Evolutionary conservation across 2,329 filamentous ascomycete species (phyloP).

Genomic region (Lachnellula occidentalis): DNA sequence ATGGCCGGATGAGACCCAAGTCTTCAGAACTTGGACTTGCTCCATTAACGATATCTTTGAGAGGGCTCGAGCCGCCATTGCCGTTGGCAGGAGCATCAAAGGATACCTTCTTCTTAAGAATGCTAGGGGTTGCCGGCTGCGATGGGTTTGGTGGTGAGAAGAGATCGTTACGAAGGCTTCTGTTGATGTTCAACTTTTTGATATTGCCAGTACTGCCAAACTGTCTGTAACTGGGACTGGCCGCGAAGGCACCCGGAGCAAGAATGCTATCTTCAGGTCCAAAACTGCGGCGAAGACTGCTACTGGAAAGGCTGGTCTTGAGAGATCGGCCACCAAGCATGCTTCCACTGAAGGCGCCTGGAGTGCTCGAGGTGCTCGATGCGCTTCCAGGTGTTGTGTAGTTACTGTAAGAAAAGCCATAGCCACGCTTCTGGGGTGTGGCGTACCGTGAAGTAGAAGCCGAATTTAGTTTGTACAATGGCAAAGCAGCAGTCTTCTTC

Average conservation of each 20-base stretch:
- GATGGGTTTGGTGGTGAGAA: constrained; percentile 51
- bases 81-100: constrained; percentile 65
- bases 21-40: constrained; percentile 52
- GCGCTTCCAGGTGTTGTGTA: constrained; percentile 76
- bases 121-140: constrained; percentile 36
- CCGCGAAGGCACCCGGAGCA: constrained; percentile 76
- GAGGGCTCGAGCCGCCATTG: constrained; percentile 35
- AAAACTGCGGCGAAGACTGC: constrained; percentile 76
- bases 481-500: constrained; percentile 73
- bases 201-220: constrained; percentile 66
- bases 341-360: constrained; percentile 61
- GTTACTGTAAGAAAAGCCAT: constrained; percentile 88
- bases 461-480: constrained; percentile 82
- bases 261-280: constrained; percentile 82
- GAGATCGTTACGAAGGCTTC: constrained; percentile 70
- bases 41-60: constrained; percentile 33
- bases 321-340: constrained; percentile 61
- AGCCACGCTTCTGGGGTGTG: constrained; percentile 81
- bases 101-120: constrained; percentile 79
- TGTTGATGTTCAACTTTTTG: constrained; percentile 91
- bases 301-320: constrained; percentile 83
- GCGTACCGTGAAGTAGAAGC: constrained; percentile 71
- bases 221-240: constrained; percentile 56
- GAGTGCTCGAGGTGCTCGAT: constrained; percentile 62
- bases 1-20: constrained; percentile 52